phyloP scores from a whole-genome alignment of 176 grass and related monocot species.

The Musa itinerans region DNA sequence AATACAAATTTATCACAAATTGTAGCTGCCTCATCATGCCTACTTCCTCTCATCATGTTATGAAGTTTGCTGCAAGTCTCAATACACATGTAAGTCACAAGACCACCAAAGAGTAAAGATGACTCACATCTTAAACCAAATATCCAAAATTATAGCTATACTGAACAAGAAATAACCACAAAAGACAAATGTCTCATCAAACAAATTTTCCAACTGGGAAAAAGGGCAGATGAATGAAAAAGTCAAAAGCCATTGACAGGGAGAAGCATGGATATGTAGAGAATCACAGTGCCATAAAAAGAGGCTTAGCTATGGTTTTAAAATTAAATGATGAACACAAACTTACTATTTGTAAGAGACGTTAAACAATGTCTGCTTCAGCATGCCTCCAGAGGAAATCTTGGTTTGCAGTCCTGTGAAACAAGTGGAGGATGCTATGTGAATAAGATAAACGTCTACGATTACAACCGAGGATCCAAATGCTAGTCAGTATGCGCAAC shows the following conservation, averaged over 20 bases:
- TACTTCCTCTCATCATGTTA: constrained; percentile 78
- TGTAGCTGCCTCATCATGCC: constrained; percentile 66
- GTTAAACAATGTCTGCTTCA: constrained; percentile 76
- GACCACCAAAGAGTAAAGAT: not conserved
- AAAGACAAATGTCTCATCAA: too few relatives aligned
- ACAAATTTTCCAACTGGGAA: too few relatives aligned
- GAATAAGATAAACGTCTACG: not conserved
- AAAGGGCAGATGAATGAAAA: too few relatives aligned
- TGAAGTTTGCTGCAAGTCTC: constrained; percentile 69
- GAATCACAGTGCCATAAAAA: too few relatives aligned
- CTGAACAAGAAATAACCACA: too few relatives aligned
- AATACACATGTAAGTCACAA: not conserved
- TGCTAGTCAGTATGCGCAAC: not conserved
- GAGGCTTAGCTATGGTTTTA: too few relatives aligned
- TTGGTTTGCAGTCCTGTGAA: constrained; percentile 72
- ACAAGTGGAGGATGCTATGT: constrained; percentile 5
- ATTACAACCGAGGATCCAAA: not conserved
- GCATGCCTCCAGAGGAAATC: constrained; percentile 63
- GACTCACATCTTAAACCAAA: too few relatives aligned
- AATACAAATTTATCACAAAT: constrained; percentile 89
- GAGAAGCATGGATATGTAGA: too few relatives aligned
- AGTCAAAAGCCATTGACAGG: too few relatives aligned
- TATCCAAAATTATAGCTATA: too few relatives aligned
- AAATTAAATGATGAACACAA: not conserved
- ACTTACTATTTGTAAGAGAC: constrained; percentile 90